Percentiles rank a stretch among this genome's conserved stretches.
Conservation (phyloP, 1,284 basidiomycete genomes). For the Coniferiporia weirii region DNA sequence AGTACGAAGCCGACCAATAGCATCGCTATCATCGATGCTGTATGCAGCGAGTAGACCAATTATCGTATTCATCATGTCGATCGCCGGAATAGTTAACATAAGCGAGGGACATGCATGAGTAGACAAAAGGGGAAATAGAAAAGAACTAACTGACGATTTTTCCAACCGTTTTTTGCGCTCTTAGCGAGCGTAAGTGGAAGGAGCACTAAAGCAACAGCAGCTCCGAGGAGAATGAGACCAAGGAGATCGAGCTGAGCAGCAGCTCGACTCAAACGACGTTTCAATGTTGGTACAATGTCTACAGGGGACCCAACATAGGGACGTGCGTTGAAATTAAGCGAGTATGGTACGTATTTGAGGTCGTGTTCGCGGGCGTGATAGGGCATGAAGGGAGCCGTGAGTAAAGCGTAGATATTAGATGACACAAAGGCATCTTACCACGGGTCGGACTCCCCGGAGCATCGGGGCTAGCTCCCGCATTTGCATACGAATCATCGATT, state of each 20-base stretch:
- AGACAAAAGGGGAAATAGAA: not conserved
- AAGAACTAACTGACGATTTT: conserved; percentile 33
- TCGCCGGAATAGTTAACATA: not conserved
- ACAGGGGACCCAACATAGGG: no score
- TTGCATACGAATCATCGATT: conserved; percentile 23
- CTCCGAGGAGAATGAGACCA: conserved; percentile 63
- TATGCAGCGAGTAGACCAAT: not conserved
- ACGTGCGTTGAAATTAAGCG: no score
- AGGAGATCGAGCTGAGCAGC: conserved; percentile 54
- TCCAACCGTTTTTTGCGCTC: conserved; percentile 38
- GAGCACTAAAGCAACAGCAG: conserved; percentile 56
- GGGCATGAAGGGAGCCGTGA: no score
- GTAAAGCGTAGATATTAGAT: no score
- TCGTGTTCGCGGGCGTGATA: no score
- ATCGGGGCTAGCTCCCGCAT: conserved; percentile 6
- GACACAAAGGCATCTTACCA: conserved; percentile 10
- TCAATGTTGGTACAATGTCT: conserved; percentile 22
- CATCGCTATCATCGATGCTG: conserved; percentile 55
- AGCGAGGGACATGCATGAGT: not conserved
- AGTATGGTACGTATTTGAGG: no score
- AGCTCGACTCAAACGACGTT: conserved; percentile 17
- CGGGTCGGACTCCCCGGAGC: not conserved
- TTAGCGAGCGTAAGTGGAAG: conserved; percentile 60
- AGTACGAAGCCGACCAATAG: conserved; percentile 44
- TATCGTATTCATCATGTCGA: no score